Evolutionary conservation across 768 basidiomycete species (phyloP).

Genomic region (Pleurotus giganteus): DNA sequence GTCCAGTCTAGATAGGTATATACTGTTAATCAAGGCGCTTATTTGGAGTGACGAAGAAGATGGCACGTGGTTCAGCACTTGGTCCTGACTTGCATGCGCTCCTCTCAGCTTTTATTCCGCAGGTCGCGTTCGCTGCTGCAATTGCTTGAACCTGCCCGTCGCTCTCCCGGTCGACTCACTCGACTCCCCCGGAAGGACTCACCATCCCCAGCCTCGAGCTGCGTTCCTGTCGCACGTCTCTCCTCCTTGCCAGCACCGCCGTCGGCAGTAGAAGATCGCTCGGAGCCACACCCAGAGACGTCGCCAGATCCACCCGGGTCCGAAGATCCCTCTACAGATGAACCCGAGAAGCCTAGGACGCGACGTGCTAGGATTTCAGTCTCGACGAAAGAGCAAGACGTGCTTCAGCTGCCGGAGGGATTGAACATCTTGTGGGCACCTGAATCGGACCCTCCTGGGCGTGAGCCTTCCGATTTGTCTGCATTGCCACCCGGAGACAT

Average conservation of each 20-base stretch:
- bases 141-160: slow-evolving; percentile 6
- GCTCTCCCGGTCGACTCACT: slow-evolving; percentile 10
- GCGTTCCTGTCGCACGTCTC: slow-evolving; percentile 12
- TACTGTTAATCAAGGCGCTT: not conserved
- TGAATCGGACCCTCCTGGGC: slow-evolving; percentile 31
- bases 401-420: slow-evolving; percentile 51
- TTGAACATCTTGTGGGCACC: slow-evolving; percentile 69
- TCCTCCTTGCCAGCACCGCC: slow-evolving; percentile 17
- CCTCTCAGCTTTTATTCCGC: slow-evolving; percentile 32
- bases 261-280: not conserved
- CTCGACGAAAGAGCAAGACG: slow-evolving; percentile 36
- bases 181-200: slow-evolving; percentile 13
- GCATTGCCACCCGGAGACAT: slow-evolving; percentile 71
- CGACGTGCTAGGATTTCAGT: slow-evolving; percentile 33
- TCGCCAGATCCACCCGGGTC: slow-evolving; percentile 13
- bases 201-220: not conserved
- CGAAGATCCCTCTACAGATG: slow-evolving; percentile 28
- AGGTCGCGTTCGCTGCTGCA: slow-evolving; percentile 38
- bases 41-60: not conserved
- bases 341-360: slow-evolving; percentile 43
- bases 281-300: slow-evolving; percentile 10
- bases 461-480: slow-evolving; percentile 25
- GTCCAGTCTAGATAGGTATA: not conserved
- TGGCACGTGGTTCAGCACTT: not conserved
- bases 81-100: slow-evolving; percentile 29